phyloP scores from a whole-genome alignment of 768 basidiomycete species.

The Russula ochroleuca region DNA sequence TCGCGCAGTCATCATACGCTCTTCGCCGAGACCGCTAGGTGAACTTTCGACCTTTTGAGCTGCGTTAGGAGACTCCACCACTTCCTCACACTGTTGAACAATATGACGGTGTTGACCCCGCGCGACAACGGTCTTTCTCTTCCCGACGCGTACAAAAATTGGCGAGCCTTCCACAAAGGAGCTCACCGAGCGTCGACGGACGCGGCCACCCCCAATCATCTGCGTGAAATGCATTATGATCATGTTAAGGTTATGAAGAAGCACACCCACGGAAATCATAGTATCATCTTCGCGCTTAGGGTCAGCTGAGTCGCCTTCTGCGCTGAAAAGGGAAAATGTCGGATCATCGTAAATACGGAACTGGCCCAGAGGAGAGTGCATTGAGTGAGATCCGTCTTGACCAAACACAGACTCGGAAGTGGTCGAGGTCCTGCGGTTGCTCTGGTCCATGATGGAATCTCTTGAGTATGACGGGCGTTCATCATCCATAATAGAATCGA shows the following conservation, averaged over 20 bases:
- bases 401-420: constrained; percentile 64
- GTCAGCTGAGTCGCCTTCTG: constrained; percentile 41
- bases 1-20: constrained; percentile 62
- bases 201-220: constrained; percentile 79
- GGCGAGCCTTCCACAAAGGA: constrained; percentile 68
- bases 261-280: constrained; percentile 62
- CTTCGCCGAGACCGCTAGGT: constrained; percentile 60
- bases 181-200: constrained; percentile 62
- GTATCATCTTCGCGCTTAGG: constrained; percentile 69
- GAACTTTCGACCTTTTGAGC: constrained; percentile 52
- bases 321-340: constrained; percentile 61
- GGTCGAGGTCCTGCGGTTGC: constrained; percentile 46
- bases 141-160: constrained; percentile 54
- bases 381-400: constrained; percentile 37
- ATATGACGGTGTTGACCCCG: constrained; percentile 22
- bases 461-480: constrained; percentile 34
- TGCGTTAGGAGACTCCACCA: constrained; percentile 43
- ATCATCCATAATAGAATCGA: constrained; percentile 64
- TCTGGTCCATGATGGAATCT: constrained; percentile 49
- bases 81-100: constrained; percentile 30
- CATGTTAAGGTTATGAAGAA: neutral
- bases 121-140: constrained; percentile 45
- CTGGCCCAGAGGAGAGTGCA: constrained; percentile 30
- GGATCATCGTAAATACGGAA: constrained; percentile 53
- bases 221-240: constrained; percentile 31